Percentiles rank a stretch among this genome's conserved stretches.
phyloP scores from a whole-genome alignment of 2,329 filamentous ascomycete species.

The Alternaria rosae region DNA sequence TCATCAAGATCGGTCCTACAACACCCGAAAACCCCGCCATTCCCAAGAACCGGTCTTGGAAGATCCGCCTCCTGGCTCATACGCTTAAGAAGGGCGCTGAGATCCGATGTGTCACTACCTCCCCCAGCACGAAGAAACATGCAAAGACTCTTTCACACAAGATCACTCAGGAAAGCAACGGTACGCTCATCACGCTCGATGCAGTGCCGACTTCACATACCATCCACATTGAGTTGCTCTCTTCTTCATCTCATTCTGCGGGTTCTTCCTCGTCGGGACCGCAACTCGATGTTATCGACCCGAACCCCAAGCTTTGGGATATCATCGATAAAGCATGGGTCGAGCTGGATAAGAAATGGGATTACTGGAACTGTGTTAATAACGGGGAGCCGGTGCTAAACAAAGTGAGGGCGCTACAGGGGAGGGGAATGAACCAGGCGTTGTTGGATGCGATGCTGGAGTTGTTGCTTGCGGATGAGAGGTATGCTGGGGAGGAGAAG shows the following conservation, averaged over 20 bases:
- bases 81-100: constrained; percentile 21
- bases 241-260: constrained; percentile 34
- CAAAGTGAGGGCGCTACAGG: constrained; percentile 40
- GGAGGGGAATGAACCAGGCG: constrained; percentile 33
- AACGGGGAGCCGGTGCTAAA: constrained; percentile 37
- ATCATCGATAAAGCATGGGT: constrained; percentile 42
- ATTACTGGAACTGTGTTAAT: constrained; percentile 42
- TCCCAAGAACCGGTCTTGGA: constrained; percentile 42
- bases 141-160: constrained; percentile 34
- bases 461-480: constrained; percentile 44
- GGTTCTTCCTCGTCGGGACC: constrained; percentile 21
- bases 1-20: constrained; percentile 46
- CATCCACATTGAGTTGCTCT: constrained; percentile 37
- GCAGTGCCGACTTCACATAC: constrained; percentile 31
- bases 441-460: constrained; percentile 46
- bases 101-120: constrained; percentile 37
- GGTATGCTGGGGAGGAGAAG: constrained; percentile 32
- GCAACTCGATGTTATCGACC: constrained; percentile 45
- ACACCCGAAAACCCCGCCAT: constrained; percentile 35
- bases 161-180: constrained; percentile 26
- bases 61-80: constrained; percentile 42
- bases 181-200: constrained; percentile 36
- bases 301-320: constrained; percentile 36
- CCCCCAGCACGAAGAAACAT: constrained; percentile 29
- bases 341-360: constrained; percentile 42